Conservation (phyloP, 2,329 filamentous ascomycete species). For the Phialophora verrucosa region DNA sequence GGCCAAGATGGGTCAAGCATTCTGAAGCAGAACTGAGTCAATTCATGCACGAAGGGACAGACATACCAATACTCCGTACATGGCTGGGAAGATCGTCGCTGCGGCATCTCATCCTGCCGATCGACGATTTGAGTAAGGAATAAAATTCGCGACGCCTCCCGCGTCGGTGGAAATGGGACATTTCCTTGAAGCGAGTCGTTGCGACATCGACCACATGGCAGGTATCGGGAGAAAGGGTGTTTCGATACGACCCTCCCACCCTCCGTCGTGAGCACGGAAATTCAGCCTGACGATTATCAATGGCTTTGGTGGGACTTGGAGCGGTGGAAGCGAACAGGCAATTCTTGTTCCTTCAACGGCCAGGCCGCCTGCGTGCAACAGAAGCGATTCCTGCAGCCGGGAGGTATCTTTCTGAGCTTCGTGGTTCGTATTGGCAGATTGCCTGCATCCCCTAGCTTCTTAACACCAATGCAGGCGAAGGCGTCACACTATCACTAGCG, state of each 20-base stretch:
- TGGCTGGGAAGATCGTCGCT: not conserved
- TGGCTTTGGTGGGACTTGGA: not conserved
- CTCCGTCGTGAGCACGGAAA: slow-evolving; percentile 6
- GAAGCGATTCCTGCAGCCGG: not conserved
- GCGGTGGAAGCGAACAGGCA: not conserved
- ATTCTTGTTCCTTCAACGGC: not conserved
- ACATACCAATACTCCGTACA: not conserved
- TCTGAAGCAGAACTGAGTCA: not conserved
- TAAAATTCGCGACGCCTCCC: not conserved
- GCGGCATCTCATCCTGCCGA: not conserved
- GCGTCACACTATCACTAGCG: not conserved
- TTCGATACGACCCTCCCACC: not conserved
- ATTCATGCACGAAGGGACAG: not conserved
- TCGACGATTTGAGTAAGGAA: not conserved
- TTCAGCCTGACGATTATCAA: slow-evolving; percentile 7
- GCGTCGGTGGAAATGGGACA: slow-evolving; percentile 1
- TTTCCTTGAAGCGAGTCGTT: not conserved
- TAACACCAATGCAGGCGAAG: not conserved
- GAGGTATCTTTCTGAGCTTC: not conserved
- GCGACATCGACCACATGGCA: not conserved
- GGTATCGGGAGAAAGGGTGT: not conserved
- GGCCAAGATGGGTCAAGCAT: not conserved
- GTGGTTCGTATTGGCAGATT: not conserved
- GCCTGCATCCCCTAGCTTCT: not conserved
- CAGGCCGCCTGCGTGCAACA: too few species aligned